Evolutionary conservation across 768 basidiomycete genomes (phyloP).

Genomic region (Lyophyllum atratum): DNA sequence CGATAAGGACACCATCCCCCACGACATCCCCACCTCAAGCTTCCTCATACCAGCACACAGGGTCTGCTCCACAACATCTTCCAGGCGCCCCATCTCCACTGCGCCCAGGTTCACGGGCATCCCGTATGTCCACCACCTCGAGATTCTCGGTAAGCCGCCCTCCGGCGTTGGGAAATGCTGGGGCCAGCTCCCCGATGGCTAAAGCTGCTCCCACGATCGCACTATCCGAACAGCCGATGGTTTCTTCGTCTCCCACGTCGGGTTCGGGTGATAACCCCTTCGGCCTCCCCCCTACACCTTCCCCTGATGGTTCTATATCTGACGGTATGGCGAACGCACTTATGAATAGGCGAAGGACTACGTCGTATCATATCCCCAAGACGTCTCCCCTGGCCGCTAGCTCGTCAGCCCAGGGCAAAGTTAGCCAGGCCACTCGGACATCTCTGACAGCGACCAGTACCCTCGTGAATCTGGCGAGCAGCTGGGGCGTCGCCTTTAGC

Average conservation of each 20-base stretch:
- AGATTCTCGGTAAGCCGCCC: slow-evolving; percentile 65
- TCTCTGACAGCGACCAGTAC: slow-evolving; percentile 49
- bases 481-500: slow-evolving; percentile 68
- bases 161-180: slow-evolving; percentile 55
- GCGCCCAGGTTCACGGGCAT: slow-evolving; percentile 73
- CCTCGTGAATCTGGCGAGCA: slow-evolving; percentile 59
- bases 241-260: slow-evolving; percentile 45
- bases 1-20: slow-evolving; percentile 34
- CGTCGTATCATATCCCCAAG: slow-evolving; percentile 59
- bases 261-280: slow-evolving; percentile 44
- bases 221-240: slow-evolving; percentile 53
- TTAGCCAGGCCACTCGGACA: slow-evolving; percentile 29
- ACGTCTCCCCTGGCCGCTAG: slow-evolving; percentile 46
- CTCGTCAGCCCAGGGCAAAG: slow-evolving; percentile 26
- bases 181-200: slow-evolving; percentile 40
- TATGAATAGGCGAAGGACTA: slow-evolving; percentile 52
- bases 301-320: slow-evolving; percentile 61
- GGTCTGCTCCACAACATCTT: slow-evolving; percentile 37
- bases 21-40: slow-evolving; percentile 34
- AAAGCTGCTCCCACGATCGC: slow-evolving; percentile 75
- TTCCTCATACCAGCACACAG: slow-evolving; percentile 34
- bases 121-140: slow-evolving; percentile 68
- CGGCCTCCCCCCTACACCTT: slow-evolving; percentile 47
- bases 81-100: slow-evolving; percentile 53
- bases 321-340: slow-evolving; percentile 57